phyloP scores from a whole-genome alignment of 139 green algal species.

The Chlorella vulgaris region DNA sequence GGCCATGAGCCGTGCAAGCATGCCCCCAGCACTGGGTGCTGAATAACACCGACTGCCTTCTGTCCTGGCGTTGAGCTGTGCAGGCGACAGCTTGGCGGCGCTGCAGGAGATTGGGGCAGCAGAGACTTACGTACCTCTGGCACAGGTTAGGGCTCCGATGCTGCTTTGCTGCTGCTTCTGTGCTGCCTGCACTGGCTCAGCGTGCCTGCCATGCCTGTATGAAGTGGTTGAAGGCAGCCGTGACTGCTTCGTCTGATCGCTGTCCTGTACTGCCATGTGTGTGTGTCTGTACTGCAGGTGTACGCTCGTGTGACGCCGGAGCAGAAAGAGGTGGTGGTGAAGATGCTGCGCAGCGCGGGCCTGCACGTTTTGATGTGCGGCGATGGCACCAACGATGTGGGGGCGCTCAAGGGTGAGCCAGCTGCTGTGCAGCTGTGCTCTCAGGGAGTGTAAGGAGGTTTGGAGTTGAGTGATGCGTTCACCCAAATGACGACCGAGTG shows the following conservation, averaged over 20 bases:
- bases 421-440: not conserved
- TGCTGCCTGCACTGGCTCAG: not conserved
- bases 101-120: constrained; percentile 60
- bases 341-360: constrained; percentile 73
- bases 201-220: no score
- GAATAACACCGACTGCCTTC: no score
- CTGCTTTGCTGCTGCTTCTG: not conserved
- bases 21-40: no score
- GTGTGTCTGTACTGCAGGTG: constrained; percentile 60
- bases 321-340: constrained; percentile 98
- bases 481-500: no score
- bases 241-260: no score
- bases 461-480: no score
- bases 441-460: no score
- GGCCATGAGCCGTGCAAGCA: no score
- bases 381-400: constrained; percentile 99
- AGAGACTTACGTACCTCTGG: constrained; percentile 67
- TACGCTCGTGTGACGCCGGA: constrained; percentile 91
- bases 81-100: constrained; percentile 73
- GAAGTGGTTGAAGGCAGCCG: no score
- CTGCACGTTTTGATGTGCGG: constrained; percentile 94
- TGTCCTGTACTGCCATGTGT: not conserved
- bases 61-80: no score
- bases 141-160: constrained; percentile 42
- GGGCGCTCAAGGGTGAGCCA: constrained; percentile 83